Conservation (phyloP, 345 rosid genomes). For the Geranium rotundifolium region DNA sequence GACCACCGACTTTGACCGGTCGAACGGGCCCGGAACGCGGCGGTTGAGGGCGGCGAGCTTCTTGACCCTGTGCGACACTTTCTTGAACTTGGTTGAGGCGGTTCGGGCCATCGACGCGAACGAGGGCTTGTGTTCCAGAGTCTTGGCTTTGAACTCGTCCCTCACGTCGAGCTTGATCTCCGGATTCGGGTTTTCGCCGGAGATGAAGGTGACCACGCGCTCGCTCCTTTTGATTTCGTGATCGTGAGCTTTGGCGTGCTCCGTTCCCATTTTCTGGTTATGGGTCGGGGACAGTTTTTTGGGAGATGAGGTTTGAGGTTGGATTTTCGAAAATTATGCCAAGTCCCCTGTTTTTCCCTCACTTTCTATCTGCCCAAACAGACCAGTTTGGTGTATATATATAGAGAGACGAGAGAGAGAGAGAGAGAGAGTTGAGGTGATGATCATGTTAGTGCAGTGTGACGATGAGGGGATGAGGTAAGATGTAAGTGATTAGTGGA, state of each 20-base stretch:
- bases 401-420: too few relatives aligned
- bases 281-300: background rate
- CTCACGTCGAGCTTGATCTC: conserved; percentile 79
- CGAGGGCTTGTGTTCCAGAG: conserved; percentile 39
- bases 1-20: conserved; percentile 57
- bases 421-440: too few relatives aligned
- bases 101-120: conserved; percentile 41
- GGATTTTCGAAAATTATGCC: too few relatives aligned
- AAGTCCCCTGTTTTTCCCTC: too few relatives aligned
- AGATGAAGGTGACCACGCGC: conserved; percentile 56
- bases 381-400: too few relatives aligned
- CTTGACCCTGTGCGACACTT: conserved; percentile 66
- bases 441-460: too few relatives aligned
- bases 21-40: conserved; percentile 35
- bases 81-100: conserved; percentile 50
- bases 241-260: background rate
- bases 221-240: conserved; percentile 15
- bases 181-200: conserved; percentile 31
- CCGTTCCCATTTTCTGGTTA: conserved; percentile 20
- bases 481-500: too few relatives aligned
- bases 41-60: conserved; percentile 39
- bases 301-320: too few relatives aligned
- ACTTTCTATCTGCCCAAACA: too few relatives aligned
- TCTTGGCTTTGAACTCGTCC: conserved; percentile 57
- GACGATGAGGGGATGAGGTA: too few relatives aligned